Evolutionary conservation across 257 asterid genomes (phyloP), one percentile per base, ranked within the genome.

Genomic region (Gentiana macrophylla): DNA sequence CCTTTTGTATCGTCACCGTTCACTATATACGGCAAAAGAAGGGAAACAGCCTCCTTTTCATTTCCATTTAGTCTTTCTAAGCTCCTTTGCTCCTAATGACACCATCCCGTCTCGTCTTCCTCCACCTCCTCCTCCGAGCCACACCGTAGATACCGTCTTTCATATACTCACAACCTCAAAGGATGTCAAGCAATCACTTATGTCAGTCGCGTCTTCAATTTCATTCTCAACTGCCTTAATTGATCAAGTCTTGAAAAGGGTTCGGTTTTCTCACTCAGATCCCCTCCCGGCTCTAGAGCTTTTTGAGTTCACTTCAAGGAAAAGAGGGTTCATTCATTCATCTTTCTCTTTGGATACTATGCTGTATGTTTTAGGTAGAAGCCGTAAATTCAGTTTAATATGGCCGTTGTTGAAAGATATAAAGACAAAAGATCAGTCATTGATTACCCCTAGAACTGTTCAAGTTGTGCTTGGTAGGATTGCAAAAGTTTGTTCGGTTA

Each of bases 401-500:
- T 90, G 98, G 98, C 84, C 67, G 49, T 76, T 90, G 63, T 63
- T 90, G 69, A 33, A 51, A 49, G 87, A 84, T 56, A 77, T 77
- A 49, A 90, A 79, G 87, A 72, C 58, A 65, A 84, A 70, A 46
- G 87, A 90, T 56, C 84, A 54, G 55, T 74, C 83, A 66, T 63
- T 79, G 55, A 90, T 90, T 49, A 79, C 96, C 52, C 70, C 94
- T 5, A 79, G 86, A 68, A 86, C 98, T 8, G 66, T 84, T 12
- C 95, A 86, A 46, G 89, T 90, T 49, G 95, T 84, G 53, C 75
- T 86, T 50, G 98, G 81, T 61, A 76, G 96, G 64, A 57, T 80
- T 9, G 98, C 98, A 57, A 90, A 90, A 74, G 95, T 77, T 54
- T 86, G 92, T 55, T 84, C 96, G 4, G 98, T 90, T 67, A 74